Evolutionary conservation across 371 early-diverging fungal species (phyloP), one percentile per base, ranked within the genome.

Genomic region (Mortierella sp.): DNA sequence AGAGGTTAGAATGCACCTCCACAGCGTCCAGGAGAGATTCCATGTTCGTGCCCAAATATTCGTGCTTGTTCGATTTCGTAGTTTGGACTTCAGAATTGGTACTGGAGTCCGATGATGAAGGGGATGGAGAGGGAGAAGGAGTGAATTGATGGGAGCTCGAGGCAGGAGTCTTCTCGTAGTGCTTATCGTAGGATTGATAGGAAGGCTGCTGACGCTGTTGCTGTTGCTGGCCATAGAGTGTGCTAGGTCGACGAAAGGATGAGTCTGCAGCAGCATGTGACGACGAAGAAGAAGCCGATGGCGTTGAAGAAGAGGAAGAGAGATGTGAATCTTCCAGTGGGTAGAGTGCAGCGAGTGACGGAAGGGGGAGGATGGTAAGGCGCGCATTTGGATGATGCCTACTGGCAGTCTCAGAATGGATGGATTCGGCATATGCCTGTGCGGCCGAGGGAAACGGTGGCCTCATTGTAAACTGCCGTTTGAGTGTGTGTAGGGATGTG

Each of bases 401-500:
- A 41, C 76, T 76, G n/a, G 70, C 57, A 6, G 76, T 76, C 24
- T 64, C 76, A 30, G 76, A 76, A 62, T 76, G 70, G 44, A 76
- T 69, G 37, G 76, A 76, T 61, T 76, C 69, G 28, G 76, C 70
- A 39, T 76, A 76, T 6, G 76, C 76, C 44, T 76, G 76, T 43
- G 76, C 76, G 15, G 76, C 69, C 6, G 76, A 76, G 12, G 76
- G 70, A 50, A 76, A 76, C 19, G 76, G 76, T 8, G 76, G 57
- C 47, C 62, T 64, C 76, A 76, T 76, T 42, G 24, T 67, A 28
- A 28, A 21, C 28, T 61, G 39, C 17, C 14, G 17, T 39, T 39
- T 14, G 44, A 19, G 9, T 44, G 44, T 19, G 44, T 14, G 19
- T 21, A 19, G 44, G 19, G 17, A 21, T 44, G 44, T 44, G 21